Conservation (phyloP, 23 red algal genomes). For the Agarophyton chilense region DNA sequence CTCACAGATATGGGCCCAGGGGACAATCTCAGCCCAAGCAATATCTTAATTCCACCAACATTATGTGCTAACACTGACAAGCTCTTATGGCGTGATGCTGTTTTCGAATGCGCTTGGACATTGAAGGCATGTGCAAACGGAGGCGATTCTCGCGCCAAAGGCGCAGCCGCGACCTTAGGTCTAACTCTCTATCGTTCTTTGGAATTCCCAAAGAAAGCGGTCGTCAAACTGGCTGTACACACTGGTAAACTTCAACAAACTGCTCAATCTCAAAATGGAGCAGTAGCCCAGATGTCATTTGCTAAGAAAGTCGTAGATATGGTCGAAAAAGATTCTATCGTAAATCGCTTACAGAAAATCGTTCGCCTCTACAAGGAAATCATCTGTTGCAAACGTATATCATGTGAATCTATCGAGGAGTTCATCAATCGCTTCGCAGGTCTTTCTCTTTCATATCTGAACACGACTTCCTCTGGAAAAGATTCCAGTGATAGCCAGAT, state of each 20-base stretch:
- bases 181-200: slow-evolving; percentile 16
- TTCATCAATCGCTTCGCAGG: neutral
- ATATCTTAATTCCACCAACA: neutral
- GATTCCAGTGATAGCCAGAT: too few species aligned
- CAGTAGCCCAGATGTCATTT: too few species aligned
- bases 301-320: too few species aligned
- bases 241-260: too few species aligned
- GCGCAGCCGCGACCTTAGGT: slow-evolving; percentile 6
- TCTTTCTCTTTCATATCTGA: neutral
- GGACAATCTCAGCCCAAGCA: neutral
- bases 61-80: slow-evolving; percentile 15
- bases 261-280: too few species aligned
- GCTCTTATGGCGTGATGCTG: neutral
- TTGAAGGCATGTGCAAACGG: neutral
- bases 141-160: slow-evolving; percentile 10
- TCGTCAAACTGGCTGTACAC: too few species aligned
- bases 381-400: neutral
- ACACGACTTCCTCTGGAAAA: neutral
- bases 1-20: too few species aligned
- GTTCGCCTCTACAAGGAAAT: neutral
- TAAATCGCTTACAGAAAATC: neutral
- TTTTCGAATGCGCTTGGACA: neutral
- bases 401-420: neutral
- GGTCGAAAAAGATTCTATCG: neutral
- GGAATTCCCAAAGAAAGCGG: slow-evolving; percentile 40